Percentiles rank a stretch among this genome's conserved stretches.
These are phyloP conservation scores for Skeletonema marinoi DNA, from an alignment of 108 stramenopile genomes.

Conservation along the genomic window DNA sequence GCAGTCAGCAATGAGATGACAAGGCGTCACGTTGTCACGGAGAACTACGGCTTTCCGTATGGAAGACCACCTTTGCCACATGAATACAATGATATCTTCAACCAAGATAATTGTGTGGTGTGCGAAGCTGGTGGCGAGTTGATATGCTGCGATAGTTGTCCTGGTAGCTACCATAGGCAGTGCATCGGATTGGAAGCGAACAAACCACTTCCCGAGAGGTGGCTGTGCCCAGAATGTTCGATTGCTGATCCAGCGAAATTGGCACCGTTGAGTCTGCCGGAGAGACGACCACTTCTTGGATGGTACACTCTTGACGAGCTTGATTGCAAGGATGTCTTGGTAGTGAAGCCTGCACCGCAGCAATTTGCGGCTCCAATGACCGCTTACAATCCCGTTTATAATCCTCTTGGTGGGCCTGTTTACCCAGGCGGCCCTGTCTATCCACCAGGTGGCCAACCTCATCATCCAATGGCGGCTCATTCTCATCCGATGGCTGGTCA, in stretches of 20 bases:
- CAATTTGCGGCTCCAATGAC: not conserved
- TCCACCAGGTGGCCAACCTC: not conserved
- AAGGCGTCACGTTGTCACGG: slow-evolving; percentile 32
- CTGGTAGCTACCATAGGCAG: slow-evolving; percentile 63
- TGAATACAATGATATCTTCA: slow-evolving; percentile 64
- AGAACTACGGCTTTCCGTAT: slow-evolving; percentile 29
- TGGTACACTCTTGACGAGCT: slow-evolving; percentile 69
- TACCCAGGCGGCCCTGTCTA: not conserved
- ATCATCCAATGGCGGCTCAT: not conserved
- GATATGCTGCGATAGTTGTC: slow-evolving; percentile 85
- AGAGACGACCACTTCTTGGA: slow-evolving; percentile 63
- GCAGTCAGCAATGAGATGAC: slow-evolving; percentile 60
- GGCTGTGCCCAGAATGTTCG: slow-evolving; percentile 83
- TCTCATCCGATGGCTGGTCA: not conserved
- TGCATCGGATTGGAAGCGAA: slow-evolving; percentile 57
- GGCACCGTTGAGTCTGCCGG: slow-evolving; percentile 21
- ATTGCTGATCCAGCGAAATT: slow-evolving; percentile 63
- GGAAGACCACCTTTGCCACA: slow-evolving; percentile 42
- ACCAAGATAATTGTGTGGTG: slow-evolving; percentile 72
- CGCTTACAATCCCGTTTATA: not conserved
- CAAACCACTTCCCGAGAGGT: slow-evolving; percentile 61
- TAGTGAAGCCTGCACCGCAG: not conserved
- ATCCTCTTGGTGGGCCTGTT: not conserved
- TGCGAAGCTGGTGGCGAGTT: slow-evolving; percentile 81
- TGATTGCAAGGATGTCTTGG: not conserved